These are phyloP conservation scores for Colletotrichum musicola DNA, from an alignment of 2,329 filamentous ascomycete species.

Conservation along the genomic window DNA sequence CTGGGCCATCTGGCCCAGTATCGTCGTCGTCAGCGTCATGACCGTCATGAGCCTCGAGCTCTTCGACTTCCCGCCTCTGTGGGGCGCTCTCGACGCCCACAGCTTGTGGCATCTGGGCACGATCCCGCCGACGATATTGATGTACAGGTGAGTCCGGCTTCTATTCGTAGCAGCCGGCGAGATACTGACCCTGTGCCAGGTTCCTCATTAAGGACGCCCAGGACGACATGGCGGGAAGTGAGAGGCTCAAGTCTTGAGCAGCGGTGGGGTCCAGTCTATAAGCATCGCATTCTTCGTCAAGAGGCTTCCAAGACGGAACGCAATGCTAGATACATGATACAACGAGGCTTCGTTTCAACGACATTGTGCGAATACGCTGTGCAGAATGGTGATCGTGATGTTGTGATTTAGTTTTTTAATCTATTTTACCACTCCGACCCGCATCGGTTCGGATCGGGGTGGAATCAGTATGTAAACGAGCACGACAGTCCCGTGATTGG, in stretches of 20 bases:
- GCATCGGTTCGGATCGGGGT: slow-evolving; percentile 1
- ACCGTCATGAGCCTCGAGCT: slow-evolving; percentile 96
- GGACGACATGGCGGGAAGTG: slow-evolving; percentile 79
- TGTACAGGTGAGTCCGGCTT: slow-evolving; percentile 84
- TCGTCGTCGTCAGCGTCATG: slow-evolving; percentile 93
- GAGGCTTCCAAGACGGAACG: neutral
- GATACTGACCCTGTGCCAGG: slow-evolving; percentile 58
- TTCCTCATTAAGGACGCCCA: slow-evolving; percentile 89
- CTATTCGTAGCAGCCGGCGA: neutral
- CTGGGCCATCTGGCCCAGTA: slow-evolving; percentile 91
- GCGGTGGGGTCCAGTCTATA: neutral
- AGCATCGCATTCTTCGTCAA: neutral
- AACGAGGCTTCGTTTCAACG: neutral
- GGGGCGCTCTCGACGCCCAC: slow-evolving; percentile 90
- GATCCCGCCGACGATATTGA: slow-evolving; percentile 86
- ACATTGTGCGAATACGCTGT: neutral
- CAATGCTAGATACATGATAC: neutral
- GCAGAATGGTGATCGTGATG: neutral
- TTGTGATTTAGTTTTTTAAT: slow-evolving; percentile 17
- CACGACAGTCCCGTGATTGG: slow-evolving; percentile 27
- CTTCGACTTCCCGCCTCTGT: slow-evolving; percentile 90
- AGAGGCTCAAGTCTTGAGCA: slow-evolving; percentile 76
- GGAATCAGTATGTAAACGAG: slow-evolving; percentile 31
- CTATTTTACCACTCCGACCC: slow-evolving; percentile 28
- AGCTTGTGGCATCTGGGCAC: slow-evolving; percentile 96